phyloP scores from a whole-genome alignment of 2,329 filamentous ascomycete genomes.

The Stemphylium beticola region DNA sequence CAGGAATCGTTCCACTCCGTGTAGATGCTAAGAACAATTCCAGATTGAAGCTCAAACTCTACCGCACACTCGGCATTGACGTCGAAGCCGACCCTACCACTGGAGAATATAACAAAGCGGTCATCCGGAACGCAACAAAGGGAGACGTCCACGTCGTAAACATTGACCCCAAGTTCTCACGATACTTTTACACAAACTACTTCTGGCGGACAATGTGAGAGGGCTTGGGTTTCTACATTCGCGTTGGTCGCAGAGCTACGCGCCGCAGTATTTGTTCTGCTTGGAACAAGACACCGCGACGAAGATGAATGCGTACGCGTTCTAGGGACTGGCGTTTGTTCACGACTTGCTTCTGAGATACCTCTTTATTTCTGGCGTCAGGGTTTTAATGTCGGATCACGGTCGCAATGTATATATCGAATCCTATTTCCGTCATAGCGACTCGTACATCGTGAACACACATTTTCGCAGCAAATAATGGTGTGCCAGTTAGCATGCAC shows the following conservation, averaged over 20 bases:
- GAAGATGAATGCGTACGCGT: background rate
- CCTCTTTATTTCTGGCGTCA: constrained; percentile 10
- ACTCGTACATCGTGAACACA: too few species aligned
- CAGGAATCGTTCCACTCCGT: too few species aligned
- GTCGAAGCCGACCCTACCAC: constrained; percentile 75
- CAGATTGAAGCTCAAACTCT: constrained; percentile 86
- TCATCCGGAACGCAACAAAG: constrained; percentile 83
- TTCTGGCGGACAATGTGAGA: constrained; percentile 85
- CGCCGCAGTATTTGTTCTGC: background rate
- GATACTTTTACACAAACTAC: constrained; percentile 92
- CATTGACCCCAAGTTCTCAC: constrained; percentile 88
- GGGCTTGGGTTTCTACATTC: background rate
- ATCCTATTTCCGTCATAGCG: too few species aligned
- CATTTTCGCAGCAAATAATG: too few species aligned
- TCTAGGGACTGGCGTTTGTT: background rate
- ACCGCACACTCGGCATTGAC: constrained; percentile 88
- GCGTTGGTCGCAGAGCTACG: background rate
- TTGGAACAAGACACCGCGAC: too few species aligned
- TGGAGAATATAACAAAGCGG: constrained; percentile 83
- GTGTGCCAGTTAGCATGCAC: too few species aligned
- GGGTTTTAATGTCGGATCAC: background rate
- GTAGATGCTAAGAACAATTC: background rate
- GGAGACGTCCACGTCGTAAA: constrained; percentile 95
- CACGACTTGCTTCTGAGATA: constrained; percentile 12
- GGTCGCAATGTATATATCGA: background rate